Base-by-base conservation (phyloP, 2,329 filamentous ascomycete genomes). In the Clonostachys solani region DNA sequence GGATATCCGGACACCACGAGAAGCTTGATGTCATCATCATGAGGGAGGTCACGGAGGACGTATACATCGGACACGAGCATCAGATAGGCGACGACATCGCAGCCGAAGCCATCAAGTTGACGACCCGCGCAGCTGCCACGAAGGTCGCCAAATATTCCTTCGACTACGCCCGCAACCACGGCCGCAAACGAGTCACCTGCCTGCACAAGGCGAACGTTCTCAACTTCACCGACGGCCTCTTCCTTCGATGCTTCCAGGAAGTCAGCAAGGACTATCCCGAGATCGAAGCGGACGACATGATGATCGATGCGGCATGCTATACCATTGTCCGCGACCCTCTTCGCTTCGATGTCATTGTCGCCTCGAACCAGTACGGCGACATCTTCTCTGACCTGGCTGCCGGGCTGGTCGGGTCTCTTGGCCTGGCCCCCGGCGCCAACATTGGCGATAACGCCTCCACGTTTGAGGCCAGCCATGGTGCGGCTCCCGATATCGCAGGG, bases 381-480 rank as follows among this genome's bases (percentile, higher is more conserved):
- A 68, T 75, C 9, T 58, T 75, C 6, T 71, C 67, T 3, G 73
- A 75, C 38, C 65, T 72, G 13, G 65, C 69, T 0, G 69, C 69
- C 13, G 73, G 67, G 15, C 64, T 77, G 37, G 67, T 66, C 1
- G 73, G 73, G n/a, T 73, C 64, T 3, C 62, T 76, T 1, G 73
- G 73, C 1, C 57, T 69, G 1, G 56, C 75, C 1, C 73, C 73
- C 1, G 72, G 69, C 43, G 73, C 73, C 3, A 72, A 67, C 42
- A 61, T 74, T 2, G 64, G 66, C 0, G 73, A 68, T 2, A 62
- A 74, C 5, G 87, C 87, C 54, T 85, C 85, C 51, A 87, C 89
- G 55, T 89, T 89, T 59, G 86, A 90, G 68, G 86, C 86, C 5
- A 87, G 90, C 47, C 86, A 90, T 60, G 86, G 84, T 71, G 80